Percentiles rank a stretch among this genome's conserved stretches.
Conservation (phyloP, 1,284 basidiomycete genomes). For the Tetrapyrgos nigripes region DNA sequence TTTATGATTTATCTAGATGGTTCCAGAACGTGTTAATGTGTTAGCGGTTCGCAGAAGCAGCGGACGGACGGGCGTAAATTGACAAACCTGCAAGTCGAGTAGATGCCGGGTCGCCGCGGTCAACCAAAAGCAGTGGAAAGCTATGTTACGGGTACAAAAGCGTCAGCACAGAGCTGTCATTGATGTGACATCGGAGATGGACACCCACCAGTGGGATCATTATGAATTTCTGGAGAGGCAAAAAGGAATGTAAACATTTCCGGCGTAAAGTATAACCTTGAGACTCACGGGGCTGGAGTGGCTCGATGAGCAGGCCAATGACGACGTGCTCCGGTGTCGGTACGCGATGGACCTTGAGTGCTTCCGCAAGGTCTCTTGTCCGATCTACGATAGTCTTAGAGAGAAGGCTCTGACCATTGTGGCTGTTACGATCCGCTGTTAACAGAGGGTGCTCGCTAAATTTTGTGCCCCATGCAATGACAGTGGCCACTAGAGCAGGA, state of each 20-base stretch:
- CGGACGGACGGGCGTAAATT: constrained; percentile 10
- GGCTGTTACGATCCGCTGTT: constrained; percentile 76
- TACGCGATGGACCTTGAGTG: constrained; percentile 82
- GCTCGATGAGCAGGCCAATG: constrained; percentile 77
- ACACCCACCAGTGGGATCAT: constrained; percentile 63
- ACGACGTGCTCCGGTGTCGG: constrained; percentile 84
- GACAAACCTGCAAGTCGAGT: constrained; percentile 69
- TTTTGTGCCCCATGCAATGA: constrained; percentile 93
- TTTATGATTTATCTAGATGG: constrained; percentile 77
- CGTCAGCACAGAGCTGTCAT: constrained; percentile 5
- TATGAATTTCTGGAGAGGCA: constrained; percentile 74
- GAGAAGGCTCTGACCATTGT: constrained; percentile 75
- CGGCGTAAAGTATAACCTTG: background rate
- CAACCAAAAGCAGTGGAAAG: constrained; percentile 84
- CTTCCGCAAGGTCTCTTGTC: constrained; percentile 84
- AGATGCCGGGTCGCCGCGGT: constrained; percentile 78
- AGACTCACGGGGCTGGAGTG: constrained; percentile 80
- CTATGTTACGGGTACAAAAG: constrained; percentile 40
- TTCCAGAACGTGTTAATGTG: constrained; percentile 15
- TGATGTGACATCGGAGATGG: constrained; percentile 8
- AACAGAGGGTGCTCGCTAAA: constrained; percentile 89
- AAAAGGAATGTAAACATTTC: constrained; percentile 13
- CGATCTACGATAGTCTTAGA: constrained; percentile 81
- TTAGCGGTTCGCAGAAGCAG: background rate
- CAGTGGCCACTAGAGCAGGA: constrained; percentile 82